Base-by-base conservation (phyloP, 2,329 filamentous ascomycete genomes). In the Fonsecaea pugnacius region DNA sequence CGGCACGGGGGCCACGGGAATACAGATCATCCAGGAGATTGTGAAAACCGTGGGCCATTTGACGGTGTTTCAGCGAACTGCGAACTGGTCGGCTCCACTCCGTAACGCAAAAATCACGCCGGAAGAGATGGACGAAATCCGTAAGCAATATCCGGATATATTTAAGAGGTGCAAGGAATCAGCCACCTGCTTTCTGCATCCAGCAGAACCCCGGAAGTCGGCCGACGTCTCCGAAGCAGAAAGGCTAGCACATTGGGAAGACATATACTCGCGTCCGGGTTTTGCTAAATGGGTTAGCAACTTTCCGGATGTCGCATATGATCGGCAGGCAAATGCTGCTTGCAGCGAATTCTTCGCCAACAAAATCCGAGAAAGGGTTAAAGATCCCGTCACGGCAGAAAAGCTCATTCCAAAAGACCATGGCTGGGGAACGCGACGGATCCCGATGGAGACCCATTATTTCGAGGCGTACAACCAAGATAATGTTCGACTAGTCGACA, bases 51-150 rank as follows among this genome's bases (percentile, higher is more conserved):
- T 40, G 27, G 80, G 77, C 3, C 75, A 82, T 1, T 68, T 90
- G 16, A 81, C 76, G 1, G 72, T 76, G 1, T 77, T 89, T 73
- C 86, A 90, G 69, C 82, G 88, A 12, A 89, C 86, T 0, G 87
- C 88, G 0, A 90, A 90, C 67, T 75, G 87, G 9, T 84, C 84
- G 0, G 71, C 89, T 0, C 86, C 86, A 0, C 87, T 90, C 84
- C 77, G 79, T 2, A 80, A 84, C 64, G 75, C 76, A 2, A 62
- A 76, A 0, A 74, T 88, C 40, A 80, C 78, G 1, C 73, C 72
- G 7, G 79, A 80, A 62, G 81, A 84, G 67, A 83, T 88, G 71
- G 75, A 83, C n/a, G 33, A 56, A 12, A 60, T 61, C 48, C 50
- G 65, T 12, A 32, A 30, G 9, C 30, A 56, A 18, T 67, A 67